Conservation (phyloP, 106 monocot species). For the Dendrobium catenatum region DNA sequence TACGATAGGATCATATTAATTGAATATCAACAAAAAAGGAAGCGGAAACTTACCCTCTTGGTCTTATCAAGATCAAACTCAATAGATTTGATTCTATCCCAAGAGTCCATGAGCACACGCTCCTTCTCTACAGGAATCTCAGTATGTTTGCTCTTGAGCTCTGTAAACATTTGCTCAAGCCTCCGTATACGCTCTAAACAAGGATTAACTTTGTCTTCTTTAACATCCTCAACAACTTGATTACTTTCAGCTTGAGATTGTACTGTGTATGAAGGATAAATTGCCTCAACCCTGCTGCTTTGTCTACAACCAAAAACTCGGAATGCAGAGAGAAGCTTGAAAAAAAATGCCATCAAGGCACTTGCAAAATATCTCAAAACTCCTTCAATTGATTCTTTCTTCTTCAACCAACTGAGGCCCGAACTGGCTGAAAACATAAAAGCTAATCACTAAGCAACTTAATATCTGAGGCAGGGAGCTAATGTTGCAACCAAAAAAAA, state of each 20-base stretch:
- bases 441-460: not conserved
- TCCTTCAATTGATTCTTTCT: conserved; percentile 6
- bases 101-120: conserved; percentile 65
- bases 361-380: conserved; percentile 22
- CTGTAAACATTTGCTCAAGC: conserved; percentile 51
- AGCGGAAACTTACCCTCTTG: conserved; percentile 50
- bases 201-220: conserved; percentile 41
- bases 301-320: conserved; percentile 15
- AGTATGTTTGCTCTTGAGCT: conserved; percentile 49
- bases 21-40: not conserved
- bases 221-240: conserved; percentile 9
- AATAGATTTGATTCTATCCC: conserved; percentile 84
- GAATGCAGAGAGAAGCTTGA: conserved; percentile 49
- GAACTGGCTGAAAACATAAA: conserved; percentile 26
- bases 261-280: conserved; percentile 16
- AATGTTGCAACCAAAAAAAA: not conserved
- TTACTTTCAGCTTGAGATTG: conserved; percentile 8
- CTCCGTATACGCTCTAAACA: conserved; percentile 69
- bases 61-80: conserved; percentile 87
- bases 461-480: not conserved
- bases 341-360: conserved; percentile 32
- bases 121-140: conserved; percentile 83
- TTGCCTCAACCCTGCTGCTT: conserved; percentile 16
- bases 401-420: conserved; percentile 3
- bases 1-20: not conserved